Conservation (phyloP, 805 yeast species). For the Candida glaebosa region DNA sequence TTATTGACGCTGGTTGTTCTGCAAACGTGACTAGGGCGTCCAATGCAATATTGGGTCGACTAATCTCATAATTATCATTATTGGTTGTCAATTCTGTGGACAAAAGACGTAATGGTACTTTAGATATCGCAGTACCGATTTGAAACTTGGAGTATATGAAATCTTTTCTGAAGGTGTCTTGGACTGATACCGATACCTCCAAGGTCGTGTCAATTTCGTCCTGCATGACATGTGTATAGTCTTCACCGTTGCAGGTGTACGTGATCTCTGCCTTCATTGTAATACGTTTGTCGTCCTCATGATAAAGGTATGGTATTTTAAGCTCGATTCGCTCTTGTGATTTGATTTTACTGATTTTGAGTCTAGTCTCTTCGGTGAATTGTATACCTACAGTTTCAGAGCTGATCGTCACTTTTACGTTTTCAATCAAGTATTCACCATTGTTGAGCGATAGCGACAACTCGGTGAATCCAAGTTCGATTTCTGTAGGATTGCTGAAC, state of each 20-base stretch:
- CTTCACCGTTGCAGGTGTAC: slow-evolving; percentile 18
- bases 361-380: slow-evolving; percentile 5
- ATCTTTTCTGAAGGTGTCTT: slow-evolving; percentile 63
- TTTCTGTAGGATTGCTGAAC: slow-evolving; percentile 18
- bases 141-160: slow-evolving; percentile 64
- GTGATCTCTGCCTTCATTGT: slow-evolving; percentile 17
- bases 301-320: slow-evolving; percentile 29
- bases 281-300: slow-evolving; percentile 25
- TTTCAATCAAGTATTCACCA: slow-evolving; percentile 28
- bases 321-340: slow-evolving; percentile 17
- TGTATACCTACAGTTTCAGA: slow-evolving; percentile 18
- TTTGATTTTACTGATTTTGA: slow-evolving; percentile 7
- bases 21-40: slow-evolving; percentile 49
- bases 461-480: slow-evolving; percentile 27
- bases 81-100: slow-evolving; percentile 37
- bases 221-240: slow-evolving; percentile 19
- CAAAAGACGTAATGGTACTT: slow-evolving; percentile 52
- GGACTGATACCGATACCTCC: slow-evolving; percentile 71
- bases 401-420: slow-evolving; percentile 17
- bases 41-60: slow-evolving; percentile 15
- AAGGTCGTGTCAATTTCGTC: slow-evolving; percentile 51
- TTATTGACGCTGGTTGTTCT: slow-evolving; percentile 67
- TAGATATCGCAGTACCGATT: slow-evolving; percentile 53
- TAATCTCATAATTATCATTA: slow-evolving; percentile 22
- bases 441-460: slow-evolving; percentile 23